These are phyloP conservation scores for Melanopsichium pennsylvanicum DNA, from an alignment of 1,284 basidiomycete species.

Conservation along the genomic window DNA sequence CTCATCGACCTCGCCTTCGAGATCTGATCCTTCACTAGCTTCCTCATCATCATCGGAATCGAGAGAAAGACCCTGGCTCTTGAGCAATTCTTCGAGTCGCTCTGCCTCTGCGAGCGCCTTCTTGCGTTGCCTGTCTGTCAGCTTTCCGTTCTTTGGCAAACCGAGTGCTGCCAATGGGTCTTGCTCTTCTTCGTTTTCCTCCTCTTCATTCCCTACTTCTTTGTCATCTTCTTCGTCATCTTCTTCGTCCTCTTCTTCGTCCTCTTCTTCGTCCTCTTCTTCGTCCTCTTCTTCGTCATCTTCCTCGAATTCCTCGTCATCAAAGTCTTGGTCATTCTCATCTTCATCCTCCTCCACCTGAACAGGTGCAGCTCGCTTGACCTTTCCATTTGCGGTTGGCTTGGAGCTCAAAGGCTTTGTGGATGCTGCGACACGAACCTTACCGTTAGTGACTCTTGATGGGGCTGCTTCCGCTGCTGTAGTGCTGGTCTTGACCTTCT, in stretches of 20 bases:
- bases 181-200: conserved; percentile 34
- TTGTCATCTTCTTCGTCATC: conserved; percentile 37
- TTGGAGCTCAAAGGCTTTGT: conserved; percentile 29
- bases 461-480: conserved; percentile 4
- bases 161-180: conserved; percentile 44
- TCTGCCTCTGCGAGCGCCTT: conserved; percentile 63
- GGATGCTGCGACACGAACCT: conserved; percentile 65
- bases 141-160: conserved; percentile 56
- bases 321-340: conserved; percentile 68
- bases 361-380: conserved; percentile 8
- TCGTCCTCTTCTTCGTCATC: conserved; percentile 38
- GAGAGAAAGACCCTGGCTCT: conserved; percentile 59
- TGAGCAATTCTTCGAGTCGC: conserved; percentile 62
- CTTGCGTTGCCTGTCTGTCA: conserved; percentile 60
- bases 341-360: conserved; percentile 66
- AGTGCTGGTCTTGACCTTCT: conserved; percentile 41
- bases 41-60: conserved; percentile 49
- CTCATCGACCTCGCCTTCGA: conserved; percentile 43
- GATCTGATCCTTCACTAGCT: conserved; percentile 15
- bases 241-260: conserved; percentile 66
- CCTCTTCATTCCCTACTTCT: conserved; percentile 27
- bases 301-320: conserved; percentile 53
- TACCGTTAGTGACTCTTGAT: conserved; percentile 46
- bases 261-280: not conserved
- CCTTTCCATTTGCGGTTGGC: conserved; percentile 18